Evolutionary conservation across 805 yeast species (phyloP).

Genomic region (Candida maesae): DNA sequence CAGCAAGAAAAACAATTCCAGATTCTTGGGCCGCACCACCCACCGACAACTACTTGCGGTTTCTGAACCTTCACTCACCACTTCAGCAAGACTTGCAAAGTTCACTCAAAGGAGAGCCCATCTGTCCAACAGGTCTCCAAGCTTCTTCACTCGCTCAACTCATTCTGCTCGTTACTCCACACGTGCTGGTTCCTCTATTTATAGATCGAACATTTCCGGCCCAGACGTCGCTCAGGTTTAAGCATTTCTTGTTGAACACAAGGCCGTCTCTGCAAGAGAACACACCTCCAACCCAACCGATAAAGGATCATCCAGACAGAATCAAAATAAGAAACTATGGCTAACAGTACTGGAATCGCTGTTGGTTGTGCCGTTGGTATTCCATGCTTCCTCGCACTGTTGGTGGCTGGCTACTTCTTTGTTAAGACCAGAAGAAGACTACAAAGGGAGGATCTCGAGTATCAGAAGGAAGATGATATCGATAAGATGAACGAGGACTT

Average conservation of each 20-base stretch:
- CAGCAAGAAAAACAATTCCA: constrained; percentile 5
- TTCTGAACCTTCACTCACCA: too few species aligned
- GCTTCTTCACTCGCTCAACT: not conserved
- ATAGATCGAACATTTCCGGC: not conserved
- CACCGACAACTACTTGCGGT: too few species aligned
- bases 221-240: too few species aligned
- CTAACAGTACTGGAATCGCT: constrained; percentile 31
- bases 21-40: not conserved
- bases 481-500: constrained; percentile 36
- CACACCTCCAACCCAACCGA: too few species aligned
- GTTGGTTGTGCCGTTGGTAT: constrained; percentile 54
- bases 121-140: not conserved
- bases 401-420: constrained; percentile 36
- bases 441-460: constrained; percentile 34
- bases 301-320: too few species aligned
- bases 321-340: constrained; percentile 1
- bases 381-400: constrained; percentile 39
- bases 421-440: constrained; percentile 35
- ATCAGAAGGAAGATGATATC: constrained; percentile 29
- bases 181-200: not conserved
- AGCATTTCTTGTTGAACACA: too few species aligned
- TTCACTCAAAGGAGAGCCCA: not conserved
- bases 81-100: too few species aligned
- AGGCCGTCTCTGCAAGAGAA: too few species aligned
- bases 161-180: too few species aligned